phyloP scores from a whole-genome alignment of 2,329 filamentous ascomycete genomes.

The Verruconis gallopava region DNA sequence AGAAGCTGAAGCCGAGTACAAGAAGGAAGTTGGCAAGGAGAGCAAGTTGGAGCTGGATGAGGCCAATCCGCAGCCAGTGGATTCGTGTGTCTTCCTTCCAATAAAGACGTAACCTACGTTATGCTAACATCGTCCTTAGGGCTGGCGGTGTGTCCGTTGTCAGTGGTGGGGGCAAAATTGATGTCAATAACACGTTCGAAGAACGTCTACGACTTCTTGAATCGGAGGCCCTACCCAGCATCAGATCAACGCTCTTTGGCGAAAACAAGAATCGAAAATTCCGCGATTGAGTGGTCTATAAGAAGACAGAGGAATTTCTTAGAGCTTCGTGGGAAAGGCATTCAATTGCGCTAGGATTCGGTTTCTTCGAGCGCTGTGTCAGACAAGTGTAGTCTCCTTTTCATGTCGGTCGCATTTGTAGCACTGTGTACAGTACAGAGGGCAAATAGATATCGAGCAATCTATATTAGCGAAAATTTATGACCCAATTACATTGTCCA shows the following conservation, averaged over 20 bases:
- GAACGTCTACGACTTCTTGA: slow-evolving; percentile 77
- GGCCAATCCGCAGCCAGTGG: slow-evolving; percentile 64
- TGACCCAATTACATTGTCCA: no score
- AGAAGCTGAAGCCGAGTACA: slow-evolving; percentile 68
- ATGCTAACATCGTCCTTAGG: slow-evolving; percentile 37
- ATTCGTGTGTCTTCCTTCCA: slow-evolving; percentile 69
- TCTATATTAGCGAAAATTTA: no score
- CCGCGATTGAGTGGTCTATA: no score
- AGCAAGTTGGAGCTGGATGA: slow-evolving; percentile 62
- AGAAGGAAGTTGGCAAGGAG: slow-evolving; percentile 61
- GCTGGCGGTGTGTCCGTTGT: slow-evolving; percentile 72
- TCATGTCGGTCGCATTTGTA: no score
- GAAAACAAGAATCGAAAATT: slow-evolving; percentile 94
- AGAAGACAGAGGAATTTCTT: no score
- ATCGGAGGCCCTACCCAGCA: slow-evolving; percentile 68
- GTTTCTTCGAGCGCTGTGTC: background rate
- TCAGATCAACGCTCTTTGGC: slow-evolving; percentile 80
- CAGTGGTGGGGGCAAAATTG: slow-evolving; percentile 81
- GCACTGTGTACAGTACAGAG: no score
- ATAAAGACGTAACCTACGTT: background rate
- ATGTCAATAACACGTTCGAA: slow-evolving; percentile 97
- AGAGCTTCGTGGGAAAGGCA: no score
- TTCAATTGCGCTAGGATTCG: no score
- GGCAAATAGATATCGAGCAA: no score
- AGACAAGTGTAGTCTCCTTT: background rate